Evolutionary conservation across 202 grass and related monocot genomes (phyloP).

Genomic region (Schoenoplectus tabernaemontani): DNA sequence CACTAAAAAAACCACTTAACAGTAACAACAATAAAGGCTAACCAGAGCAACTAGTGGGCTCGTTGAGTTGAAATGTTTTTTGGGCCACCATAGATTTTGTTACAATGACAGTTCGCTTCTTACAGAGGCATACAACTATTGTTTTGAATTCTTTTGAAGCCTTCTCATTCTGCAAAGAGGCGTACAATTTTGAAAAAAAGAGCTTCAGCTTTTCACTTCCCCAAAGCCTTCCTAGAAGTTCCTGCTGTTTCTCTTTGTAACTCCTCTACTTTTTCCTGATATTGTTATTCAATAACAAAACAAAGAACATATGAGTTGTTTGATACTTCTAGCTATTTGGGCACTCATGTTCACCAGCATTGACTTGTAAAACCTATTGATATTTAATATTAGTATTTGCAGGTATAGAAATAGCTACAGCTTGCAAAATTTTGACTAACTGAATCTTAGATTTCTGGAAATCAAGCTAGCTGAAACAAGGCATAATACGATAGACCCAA

Average conservation of each 20-base stretch:
- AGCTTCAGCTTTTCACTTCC: constrained; percentile 19
- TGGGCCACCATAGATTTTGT: constrained; percentile 1
- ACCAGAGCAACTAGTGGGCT: neutral
- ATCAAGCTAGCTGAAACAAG: neutral
- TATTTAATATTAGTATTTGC: neutral
- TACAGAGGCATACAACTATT: neutral
- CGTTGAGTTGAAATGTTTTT: neutral
- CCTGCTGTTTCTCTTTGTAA: constrained; percentile 15
- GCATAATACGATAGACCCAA: neutral
- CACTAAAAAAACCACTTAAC: neutral
- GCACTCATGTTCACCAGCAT: neutral
- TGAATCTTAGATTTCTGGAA: neutral
- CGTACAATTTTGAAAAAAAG: constrained; percentile 19
- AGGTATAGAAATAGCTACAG: neutral
- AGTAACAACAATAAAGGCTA: neutral
- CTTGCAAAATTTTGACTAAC: neutral
- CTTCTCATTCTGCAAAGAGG: constrained; percentile 14
- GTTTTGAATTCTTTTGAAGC: neutral
- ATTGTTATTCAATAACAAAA: neutral
- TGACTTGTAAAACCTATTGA: neutral
- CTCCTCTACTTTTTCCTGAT: constrained; percentile 12
- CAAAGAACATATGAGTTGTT: neutral
- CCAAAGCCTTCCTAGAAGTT: constrained; percentile 7
- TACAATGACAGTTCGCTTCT: neutral
- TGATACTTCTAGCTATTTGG: neutral